Evolutionary conservation across 768 basidiomycete species (phyloP), one percentile per base, ranked within the genome.

Genomic region (Lactarius sanguifluus): DNA sequence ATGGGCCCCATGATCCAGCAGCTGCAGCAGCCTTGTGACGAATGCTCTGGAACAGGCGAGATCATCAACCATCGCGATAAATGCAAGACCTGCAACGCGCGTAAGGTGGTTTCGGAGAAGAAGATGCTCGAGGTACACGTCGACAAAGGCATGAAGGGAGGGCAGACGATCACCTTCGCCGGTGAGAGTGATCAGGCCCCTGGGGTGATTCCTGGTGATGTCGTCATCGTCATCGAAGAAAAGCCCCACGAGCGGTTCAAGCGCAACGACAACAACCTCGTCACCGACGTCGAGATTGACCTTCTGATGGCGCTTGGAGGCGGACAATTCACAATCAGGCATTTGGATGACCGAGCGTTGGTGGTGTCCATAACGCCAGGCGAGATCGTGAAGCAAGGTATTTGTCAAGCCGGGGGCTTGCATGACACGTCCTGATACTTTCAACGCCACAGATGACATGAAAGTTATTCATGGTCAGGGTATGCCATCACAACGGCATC

Each of bases 1-100:
- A 92, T 99, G 87, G 97, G 97, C 32, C 97, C 97, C 5, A 99
- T 99, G 97, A 93, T 99, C 72, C 97, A 99, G 78, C 96, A 99
- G 79, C 92, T 98, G 71, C 97, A 98, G 76, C 92, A 94, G 62
- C 83, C 87, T 55, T 99, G 97, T 81, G 87, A 90, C 75, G 97
- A 98, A 18, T 99, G 97, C 77, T 85, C 82, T 59, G 97, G 93
- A 18, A 85, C 87, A n/a, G 97, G 97, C 71, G 96, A 99, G 78
- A 82, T 95, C 72, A 97, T 99, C 82, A 95, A 94, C 76, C 75
- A 80, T 64, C 98, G 95, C 77, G 94, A 98, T 81, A 85, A 90
- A 66, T 99, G 97, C 85, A 84, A 86, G 75, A 81, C 80, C 40
- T 99, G 97, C 84, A 92, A 91, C 77, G 97, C 94, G 71, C 97